Percentiles rank a stretch among this genome's conserved stretches.
Evolutionary conservation across 2,329 filamentous ascomycete species (phyloP).

Genomic region (Phialemoniopsis sp.): DNA sequence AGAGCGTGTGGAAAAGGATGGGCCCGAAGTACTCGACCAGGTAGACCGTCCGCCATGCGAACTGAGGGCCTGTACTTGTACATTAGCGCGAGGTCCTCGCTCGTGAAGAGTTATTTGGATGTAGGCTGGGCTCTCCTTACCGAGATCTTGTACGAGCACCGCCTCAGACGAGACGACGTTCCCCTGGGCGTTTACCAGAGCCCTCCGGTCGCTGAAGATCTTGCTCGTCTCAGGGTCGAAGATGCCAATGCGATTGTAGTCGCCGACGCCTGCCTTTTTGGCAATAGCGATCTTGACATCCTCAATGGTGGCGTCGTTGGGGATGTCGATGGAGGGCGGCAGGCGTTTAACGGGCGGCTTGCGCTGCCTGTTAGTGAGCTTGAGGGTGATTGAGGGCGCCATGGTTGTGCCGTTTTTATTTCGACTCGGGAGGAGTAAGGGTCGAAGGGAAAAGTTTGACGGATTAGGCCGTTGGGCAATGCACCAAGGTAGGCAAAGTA

Average conservation of each 20-base stretch:
- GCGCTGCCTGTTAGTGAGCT: slow-evolving; percentile 40
- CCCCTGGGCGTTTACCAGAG: slow-evolving; percentile 42
- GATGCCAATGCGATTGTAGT: slow-evolving; percentile 59
- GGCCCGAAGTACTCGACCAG: slow-evolving; percentile 93
- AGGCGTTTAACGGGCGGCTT: slow-evolving; percentile 50
- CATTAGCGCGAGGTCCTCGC: slow-evolving; percentile 12
- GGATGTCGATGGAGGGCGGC: slow-evolving; percentile 45
- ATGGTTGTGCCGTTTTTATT: slow-evolving; percentile 1
- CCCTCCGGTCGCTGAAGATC: slow-evolving; percentile 59
- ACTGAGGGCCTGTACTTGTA: slow-evolving; percentile 65
- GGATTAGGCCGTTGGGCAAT: too few species aligned
- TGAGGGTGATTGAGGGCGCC: slow-evolving; percentile 25
- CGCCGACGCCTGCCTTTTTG: slow-evolving; percentile 42
- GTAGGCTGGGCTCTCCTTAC: slow-evolving; percentile 42
- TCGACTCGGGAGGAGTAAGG: too few species aligned
- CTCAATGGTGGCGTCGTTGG: slow-evolving; percentile 50
- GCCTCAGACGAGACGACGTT: slow-evolving; percentile 45
- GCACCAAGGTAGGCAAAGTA: too few species aligned
- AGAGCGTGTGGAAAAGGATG: slow-evolving; percentile 76
- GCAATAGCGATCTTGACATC: slow-evolving; percentile 55
- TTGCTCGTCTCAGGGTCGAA: slow-evolving; percentile 58
- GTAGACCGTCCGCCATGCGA: slow-evolving; percentile 91
- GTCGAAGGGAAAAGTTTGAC: too few species aligned
- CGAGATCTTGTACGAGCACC: slow-evolving; percentile 89
- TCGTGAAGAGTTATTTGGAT: not conserved